phyloP scores from a whole-genome alignment of 208 protist species.

The Trichomonas gallinae region DNA sequence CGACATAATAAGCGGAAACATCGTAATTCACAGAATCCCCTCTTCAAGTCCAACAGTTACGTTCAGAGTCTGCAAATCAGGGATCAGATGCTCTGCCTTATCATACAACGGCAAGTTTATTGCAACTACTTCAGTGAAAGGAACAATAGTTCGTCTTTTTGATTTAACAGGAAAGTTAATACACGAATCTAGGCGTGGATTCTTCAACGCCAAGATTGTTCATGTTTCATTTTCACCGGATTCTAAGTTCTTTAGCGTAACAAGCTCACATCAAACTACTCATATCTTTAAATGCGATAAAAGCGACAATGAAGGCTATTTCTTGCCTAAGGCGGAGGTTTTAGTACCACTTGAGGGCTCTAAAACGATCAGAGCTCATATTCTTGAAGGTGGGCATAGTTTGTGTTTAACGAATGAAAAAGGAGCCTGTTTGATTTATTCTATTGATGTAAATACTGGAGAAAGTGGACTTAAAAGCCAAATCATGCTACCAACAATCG shows the following conservation, averaged over 20 bases:
- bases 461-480: neutral
- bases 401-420: neutral
- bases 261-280: neutral
- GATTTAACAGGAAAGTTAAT: neutral
- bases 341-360: neutral
- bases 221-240: neutral
- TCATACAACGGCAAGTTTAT: neutral
- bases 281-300: neutral
- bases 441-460: neutral
- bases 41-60: neutral
- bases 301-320: neutral
- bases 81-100: neutral
- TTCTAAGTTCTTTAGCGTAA: neutral
- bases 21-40: neutral
- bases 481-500: neutral
- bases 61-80: neutral
- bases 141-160: neutral
- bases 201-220: neutral
- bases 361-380: neutral
- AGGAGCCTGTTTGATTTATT: neutral
- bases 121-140: neutral
- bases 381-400: neutral
- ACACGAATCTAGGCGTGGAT: neutral
- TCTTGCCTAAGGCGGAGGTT: neutral
- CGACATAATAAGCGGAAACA: neutral